Base-by-base conservation (phyloP, 2,329 filamentous ascomycete species). In the Alternaria triticina region DNA sequence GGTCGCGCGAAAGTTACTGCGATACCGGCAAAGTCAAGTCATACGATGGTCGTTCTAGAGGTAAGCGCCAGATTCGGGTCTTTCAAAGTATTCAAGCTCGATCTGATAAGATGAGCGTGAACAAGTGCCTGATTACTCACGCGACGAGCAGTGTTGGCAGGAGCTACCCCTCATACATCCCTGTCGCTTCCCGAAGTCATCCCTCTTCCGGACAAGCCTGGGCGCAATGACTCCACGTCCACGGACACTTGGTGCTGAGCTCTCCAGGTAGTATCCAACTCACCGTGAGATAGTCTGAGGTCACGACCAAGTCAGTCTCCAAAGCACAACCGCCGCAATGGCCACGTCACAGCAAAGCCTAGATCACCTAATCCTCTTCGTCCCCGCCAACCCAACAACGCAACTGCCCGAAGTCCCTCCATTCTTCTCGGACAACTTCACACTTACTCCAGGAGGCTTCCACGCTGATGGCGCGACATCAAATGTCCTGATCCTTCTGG, bases 281-380 rank as follows among this genome's bases (percentile, higher is more conserved):
- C 28, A 5, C 6, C 12, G 10, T 25, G 7, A 5, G 22, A n/a
- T 5, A 20, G 10, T 9, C 7, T 25, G 2, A 15, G 15, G 17
- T 5, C 2, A 22, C 17, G 2, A 15, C 9, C 7, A 23, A 25
- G 2, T 23, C 6, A 15, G 36, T 15, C 12, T 6, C n/a, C 8
- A 17, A 30, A 6, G 25, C 6, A n/a, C 15, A 13, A 43, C 7
- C 5, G 47, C 22, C 12, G 36, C 43, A 13, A 62, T 62, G 60
- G 23, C 50, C 17, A 10, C 55, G 10, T 30, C 27, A 25, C 22
- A 17, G n/a, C 70, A 75, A 36, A 74, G 78, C 43, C 78, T 91
- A 13, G 89, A 91, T 76, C 89, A 91, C 72, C 84, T 91, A 59
- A 86, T 91, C 65, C 82, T 91, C 57, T 83, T 91, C 3, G 79